phyloP scores from a whole-genome alignment of 2,329 filamentous ascomycete genomes.

The Plenodomus biglobosus region DNA sequence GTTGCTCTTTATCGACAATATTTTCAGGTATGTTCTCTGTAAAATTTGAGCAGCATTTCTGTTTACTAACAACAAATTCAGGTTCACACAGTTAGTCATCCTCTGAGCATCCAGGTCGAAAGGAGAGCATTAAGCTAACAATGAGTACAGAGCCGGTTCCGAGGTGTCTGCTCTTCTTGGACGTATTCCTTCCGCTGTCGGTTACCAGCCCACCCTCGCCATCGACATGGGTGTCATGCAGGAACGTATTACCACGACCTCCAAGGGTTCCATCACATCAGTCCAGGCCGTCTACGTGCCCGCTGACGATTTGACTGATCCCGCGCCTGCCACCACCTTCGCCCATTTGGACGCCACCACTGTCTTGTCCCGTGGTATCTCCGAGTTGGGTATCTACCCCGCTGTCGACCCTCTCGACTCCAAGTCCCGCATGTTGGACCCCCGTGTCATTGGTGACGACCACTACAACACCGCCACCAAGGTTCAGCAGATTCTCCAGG shows the following conservation, averaged over 20 bases:
- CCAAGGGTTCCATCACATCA: constrained; percentile 99
- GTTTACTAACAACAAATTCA: constrained; percentile 99
- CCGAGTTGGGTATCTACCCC: constrained; percentile 99
- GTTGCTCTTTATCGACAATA: constrained; percentile 99
- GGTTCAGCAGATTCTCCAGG: constrained; percentile 99
- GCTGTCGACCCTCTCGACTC: constrained; percentile 99
- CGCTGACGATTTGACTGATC: constrained; percentile 99
- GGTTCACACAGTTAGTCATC: constrained; percentile 96
- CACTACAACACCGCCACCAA: constrained; percentile 94
- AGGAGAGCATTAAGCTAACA: too few relatives aligned
- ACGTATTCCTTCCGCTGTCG: constrained; percentile 99
- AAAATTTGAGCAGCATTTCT: constrained; percentile 95
- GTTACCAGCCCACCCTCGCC: constrained; percentile 67
- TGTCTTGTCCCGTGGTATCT: constrained; percentile 99
- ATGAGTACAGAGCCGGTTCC: too few relatives aligned
- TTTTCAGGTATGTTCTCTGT: constrained; percentile 67
- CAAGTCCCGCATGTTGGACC: constrained; percentile 99
- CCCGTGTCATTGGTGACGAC: constrained; percentile 96
- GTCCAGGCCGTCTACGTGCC: constrained; percentile 99
- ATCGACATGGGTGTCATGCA: constrained; percentile 63
- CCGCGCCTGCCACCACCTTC: constrained; percentile 98
- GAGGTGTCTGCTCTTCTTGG: constrained; percentile 99
- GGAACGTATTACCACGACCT: constrained; percentile 99
- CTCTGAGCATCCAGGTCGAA: too few relatives aligned
- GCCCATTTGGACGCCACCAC: constrained; percentile 99